Evolutionary conservation across 352 stramenopile genomes (phyloP).

Genomic region (Ophiocytium majus): DNA sequence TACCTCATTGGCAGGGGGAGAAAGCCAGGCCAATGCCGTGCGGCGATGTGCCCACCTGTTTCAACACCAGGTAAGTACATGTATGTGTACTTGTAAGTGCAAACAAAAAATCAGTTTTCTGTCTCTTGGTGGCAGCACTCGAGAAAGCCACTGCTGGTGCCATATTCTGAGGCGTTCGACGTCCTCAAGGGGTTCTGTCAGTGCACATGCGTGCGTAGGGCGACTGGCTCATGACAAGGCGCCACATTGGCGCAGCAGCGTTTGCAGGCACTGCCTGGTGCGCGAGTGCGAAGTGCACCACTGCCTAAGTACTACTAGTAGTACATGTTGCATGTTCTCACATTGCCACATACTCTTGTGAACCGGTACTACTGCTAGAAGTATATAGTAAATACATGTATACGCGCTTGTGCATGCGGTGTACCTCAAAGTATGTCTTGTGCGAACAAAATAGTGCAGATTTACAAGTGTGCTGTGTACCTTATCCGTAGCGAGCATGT

Average conservation of each 20-base stretch:
- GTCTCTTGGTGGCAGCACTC: too few relatives aligned
- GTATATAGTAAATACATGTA: background rate
- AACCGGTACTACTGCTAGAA: background rate
- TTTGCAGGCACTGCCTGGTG: background rate
- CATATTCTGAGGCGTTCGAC: too few relatives aligned
- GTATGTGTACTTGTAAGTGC: too few relatives aligned
- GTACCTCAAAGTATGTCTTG: background rate
- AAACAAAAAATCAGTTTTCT: too few relatives aligned
- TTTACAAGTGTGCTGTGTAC: background rate
- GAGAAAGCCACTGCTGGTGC: too few relatives aligned
- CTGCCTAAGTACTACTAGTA: background rate
- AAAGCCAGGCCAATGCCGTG: too few relatives aligned
- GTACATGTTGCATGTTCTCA: background rate
- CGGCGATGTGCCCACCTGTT: too few relatives aligned
- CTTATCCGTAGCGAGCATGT: background rate
- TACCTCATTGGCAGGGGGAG: too few relatives aligned
- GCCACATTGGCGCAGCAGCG: background rate
- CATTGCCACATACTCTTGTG: background rate
- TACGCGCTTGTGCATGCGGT: background rate
- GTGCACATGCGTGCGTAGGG: too few relatives aligned
- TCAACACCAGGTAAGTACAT: too few relatives aligned
- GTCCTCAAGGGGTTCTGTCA: background rate
- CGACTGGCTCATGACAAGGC: too few relatives aligned
- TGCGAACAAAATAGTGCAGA: background rate
- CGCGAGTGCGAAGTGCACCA: too few relatives aligned